phyloP scores from a whole-genome alignment of 2,329 filamentous ascomycete species.

The Hymenoscyphus occultus region DNA sequence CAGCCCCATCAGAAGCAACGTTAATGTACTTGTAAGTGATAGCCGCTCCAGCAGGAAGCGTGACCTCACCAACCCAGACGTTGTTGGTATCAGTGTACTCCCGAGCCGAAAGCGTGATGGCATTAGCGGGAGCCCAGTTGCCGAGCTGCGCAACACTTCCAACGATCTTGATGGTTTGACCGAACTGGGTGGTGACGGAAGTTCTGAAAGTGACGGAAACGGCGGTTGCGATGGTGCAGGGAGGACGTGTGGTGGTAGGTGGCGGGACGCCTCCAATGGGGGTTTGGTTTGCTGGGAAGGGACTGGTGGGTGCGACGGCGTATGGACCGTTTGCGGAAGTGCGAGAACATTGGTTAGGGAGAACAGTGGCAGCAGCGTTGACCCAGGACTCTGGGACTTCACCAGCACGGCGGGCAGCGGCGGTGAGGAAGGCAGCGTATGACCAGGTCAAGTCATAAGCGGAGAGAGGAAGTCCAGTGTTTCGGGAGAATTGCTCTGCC shows the following conservation, averaged over 20 bases:
- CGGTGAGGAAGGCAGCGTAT: conserved; percentile 67
- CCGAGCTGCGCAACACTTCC: conserved; percentile 60
- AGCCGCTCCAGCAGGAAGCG: conserved; percentile 51
- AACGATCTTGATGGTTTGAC: conserved; percentile 63
- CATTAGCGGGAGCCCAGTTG: conserved; percentile 55
- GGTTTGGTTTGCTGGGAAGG: conserved; percentile 45
- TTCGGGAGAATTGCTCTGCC: conserved; percentile 63
- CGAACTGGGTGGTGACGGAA: conserved; percentile 53
- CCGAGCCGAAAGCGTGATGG: conserved; percentile 54
- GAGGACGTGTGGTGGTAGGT: conserved; percentile 7
- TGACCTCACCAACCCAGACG: conserved; percentile 58
- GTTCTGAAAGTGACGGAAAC: conserved; percentile 60
- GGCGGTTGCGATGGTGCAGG: conserved; percentile 10
- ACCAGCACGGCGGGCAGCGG: conserved; percentile 54
- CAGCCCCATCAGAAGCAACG: conserved; percentile 49
- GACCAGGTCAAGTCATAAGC: conserved; percentile 71
- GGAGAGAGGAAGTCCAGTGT: conserved; percentile 53
- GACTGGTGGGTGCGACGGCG: conserved; percentile 41
- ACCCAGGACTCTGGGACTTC: conserved; percentile 57
- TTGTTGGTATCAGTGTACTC: conserved; percentile 58
- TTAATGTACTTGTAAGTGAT: conserved; percentile 70
- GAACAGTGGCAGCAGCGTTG: conserved; percentile 42
- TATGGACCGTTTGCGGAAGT: conserved; percentile 51
- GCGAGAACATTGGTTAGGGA: conserved; percentile 49
- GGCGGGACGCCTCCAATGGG: conserved; percentile 22